phyloP scores from a whole-genome alignment of 345 rosid species.

The Noccaea caerulescens region DNA sequence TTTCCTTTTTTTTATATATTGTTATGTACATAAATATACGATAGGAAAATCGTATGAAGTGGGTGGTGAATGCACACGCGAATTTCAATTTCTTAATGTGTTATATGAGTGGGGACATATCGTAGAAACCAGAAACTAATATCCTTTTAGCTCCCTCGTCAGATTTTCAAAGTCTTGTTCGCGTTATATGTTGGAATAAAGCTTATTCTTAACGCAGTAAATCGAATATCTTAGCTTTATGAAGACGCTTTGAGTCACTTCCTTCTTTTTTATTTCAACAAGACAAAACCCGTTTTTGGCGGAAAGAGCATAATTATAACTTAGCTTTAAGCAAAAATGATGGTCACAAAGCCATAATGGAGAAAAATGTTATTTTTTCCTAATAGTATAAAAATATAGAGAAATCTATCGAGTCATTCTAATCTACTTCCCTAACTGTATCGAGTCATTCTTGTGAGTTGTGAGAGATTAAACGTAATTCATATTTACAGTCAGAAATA shows the following conservation, averaged over 20 bases:
- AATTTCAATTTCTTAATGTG: not conserved
- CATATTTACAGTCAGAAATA: not conserved
- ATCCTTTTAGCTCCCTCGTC: constrained; percentile 8
- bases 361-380: constrained; percentile 9
- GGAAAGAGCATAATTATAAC: constrained; percentile 48
- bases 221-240: constrained; percentile 41
- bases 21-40: constrained; percentile 3
- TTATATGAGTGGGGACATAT: not conserved
- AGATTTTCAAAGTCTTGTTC: constrained; percentile 7
- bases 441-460: not conserved
- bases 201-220: constrained; percentile 27
- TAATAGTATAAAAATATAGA: constrained; percentile 12
- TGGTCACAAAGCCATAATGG: constrained; percentile 34
- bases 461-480: constrained; percentile 10
- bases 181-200: constrained; percentile 21
- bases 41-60: constrained; percentile 11
- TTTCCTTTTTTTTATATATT: not conserved
- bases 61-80: constrained; percentile 18
- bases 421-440: constrained; percentile 1
- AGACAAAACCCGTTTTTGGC: constrained; percentile 43
- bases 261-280: constrained; percentile 37
- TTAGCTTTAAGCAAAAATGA: constrained; percentile 42
- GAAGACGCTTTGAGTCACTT: constrained; percentile 48
- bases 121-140: not conserved
- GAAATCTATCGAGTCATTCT: not conserved